These are phyloP conservation scores for Oryza longistaminata DNA, from an alignment of 176 grass and related monocot genomes.

Conservation along the genomic window DNA sequence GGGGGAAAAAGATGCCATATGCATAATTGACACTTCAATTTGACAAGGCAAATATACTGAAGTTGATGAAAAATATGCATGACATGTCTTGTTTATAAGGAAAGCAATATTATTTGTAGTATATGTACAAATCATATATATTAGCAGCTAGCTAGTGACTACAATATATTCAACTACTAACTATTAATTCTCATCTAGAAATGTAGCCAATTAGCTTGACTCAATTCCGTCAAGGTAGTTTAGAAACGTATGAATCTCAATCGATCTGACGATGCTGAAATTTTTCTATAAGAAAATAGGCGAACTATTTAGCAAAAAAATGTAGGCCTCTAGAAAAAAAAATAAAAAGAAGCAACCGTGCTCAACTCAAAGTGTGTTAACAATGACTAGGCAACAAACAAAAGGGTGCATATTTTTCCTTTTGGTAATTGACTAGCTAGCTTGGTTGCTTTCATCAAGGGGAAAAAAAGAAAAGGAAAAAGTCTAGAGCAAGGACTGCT, in stretches of 20 bases:
- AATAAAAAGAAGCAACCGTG: slow-evolving; percentile 19
- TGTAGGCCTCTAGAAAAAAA: slow-evolving; percentile 5
- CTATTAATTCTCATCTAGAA: not conserved
- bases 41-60: not conserved
- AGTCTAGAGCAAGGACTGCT: not conserved
- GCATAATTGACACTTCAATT: not conserved
- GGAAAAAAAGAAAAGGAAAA: not conserved
- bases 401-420: slow-evolving; percentile 34
- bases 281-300: slow-evolving; percentile 3
- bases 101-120: not conserved
- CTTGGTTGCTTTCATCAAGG: slow-evolving; percentile 43
- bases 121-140: not conserved
- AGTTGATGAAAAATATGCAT: not conserved
- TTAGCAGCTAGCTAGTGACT: not conserved
- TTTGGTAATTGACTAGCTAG: slow-evolving; percentile 39
- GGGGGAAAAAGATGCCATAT: not conserved
- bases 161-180: not conserved
- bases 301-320: not conserved
- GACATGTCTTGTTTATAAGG: not conserved
- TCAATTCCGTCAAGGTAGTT: slow-evolving; percentile 30
- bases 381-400: slow-evolving; percentile 47
- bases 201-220: slow-evolving; percentile 7
- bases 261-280: slow-evolving; percentile 17
- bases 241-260: slow-evolving; percentile 42
- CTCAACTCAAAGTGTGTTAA: slow-evolving; percentile 41